phyloP scores from a whole-genome alignment of 352 stramenopile species.

The Achlya hypogyna region DNA sequence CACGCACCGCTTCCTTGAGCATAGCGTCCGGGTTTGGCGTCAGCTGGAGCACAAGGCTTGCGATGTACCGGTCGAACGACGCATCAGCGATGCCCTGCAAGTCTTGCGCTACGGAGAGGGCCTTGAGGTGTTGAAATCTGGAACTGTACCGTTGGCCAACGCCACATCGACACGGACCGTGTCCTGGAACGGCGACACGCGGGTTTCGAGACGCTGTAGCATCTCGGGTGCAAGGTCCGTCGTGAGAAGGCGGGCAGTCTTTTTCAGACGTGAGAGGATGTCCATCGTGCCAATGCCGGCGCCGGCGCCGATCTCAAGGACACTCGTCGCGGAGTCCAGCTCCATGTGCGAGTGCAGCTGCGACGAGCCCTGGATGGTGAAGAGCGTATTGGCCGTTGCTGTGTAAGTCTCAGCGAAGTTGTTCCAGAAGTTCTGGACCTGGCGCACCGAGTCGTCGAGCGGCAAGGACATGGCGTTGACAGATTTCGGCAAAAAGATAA shows the following conservation, averaged over 20 bases:
- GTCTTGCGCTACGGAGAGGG: conserved; percentile 26
- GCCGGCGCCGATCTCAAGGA: conserved; percentile 43
- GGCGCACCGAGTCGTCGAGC: background rate
- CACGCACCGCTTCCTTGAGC: conserved; percentile 35
- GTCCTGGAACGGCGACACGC: background rate
- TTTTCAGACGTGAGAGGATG: conserved; percentile 14
- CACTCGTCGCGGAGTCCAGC: conserved; percentile 28
- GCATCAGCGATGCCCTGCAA: conserved; percentile 24
- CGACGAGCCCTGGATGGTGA: conserved; percentile 37
- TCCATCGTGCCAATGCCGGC: conserved; percentile 39
- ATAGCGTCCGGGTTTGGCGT: conserved; percentile 37
- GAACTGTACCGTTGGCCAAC: background rate
- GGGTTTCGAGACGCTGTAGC: background rate
- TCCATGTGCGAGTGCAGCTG: conserved; percentile 45
- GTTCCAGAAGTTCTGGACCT: conserved; percentile 25
- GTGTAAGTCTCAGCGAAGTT: conserved; percentile 33
- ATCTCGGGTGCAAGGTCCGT: conserved; percentile 5
- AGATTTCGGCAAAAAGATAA: background rate
- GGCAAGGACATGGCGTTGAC: background rate
- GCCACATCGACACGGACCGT: background rate
- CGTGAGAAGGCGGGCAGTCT: background rate
- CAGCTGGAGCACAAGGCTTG: conserved; percentile 43
- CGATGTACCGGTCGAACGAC: conserved; percentile 41
- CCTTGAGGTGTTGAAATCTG: background rate
- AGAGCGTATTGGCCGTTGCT: conserved; percentile 36